Evolutionary conservation across 768 basidiomycete genomes (phyloP).

Genomic region (Sarcomyxa edulis): DNA sequence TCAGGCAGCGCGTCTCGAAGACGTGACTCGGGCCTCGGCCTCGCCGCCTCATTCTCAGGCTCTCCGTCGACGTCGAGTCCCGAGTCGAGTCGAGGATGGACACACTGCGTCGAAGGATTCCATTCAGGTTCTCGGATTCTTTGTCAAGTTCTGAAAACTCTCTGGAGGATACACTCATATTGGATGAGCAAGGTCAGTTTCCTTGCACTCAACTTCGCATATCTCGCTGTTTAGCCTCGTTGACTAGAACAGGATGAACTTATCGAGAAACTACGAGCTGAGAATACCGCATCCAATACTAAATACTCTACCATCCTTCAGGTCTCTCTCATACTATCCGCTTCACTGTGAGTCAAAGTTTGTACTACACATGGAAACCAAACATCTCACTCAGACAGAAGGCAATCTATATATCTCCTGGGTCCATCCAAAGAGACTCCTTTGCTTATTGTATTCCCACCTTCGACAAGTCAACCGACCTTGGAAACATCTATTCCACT

Average conservation of each 20-base stretch:
- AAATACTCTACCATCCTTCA: conserved; percentile 35
- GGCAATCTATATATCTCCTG: conserved; percentile 45
- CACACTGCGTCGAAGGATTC: conserved; percentile 5
- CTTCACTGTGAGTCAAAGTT: conserved; percentile 34
- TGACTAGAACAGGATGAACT: conserved; percentile 56
- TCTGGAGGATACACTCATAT: conserved; percentile 1
- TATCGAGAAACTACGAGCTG: conserved; percentile 41
- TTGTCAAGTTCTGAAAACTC: background rate
- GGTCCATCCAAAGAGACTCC: conserved; percentile 39
- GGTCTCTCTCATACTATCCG: conserved; percentile 37
- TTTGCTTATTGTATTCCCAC: conserved; percentile 37
- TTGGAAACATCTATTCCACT: conserved; percentile 33
- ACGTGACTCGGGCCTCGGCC: too few relatives aligned
- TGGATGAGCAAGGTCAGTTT: conserved; percentile 11
- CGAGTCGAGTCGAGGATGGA: conserved; percentile 1
- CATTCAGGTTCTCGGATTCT: conserved; percentile 6
- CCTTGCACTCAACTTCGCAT: background rate
- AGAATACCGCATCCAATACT: conserved; percentile 36
- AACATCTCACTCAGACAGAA: too few relatives aligned
- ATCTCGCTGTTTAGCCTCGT: background rate
- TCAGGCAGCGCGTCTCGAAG: too few relatives aligned
- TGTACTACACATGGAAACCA: too few relatives aligned
- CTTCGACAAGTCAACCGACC: conserved; percentile 8
- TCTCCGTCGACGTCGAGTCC: too few relatives aligned
- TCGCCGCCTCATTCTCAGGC: too few relatives aligned